These are phyloP conservation scores for Aspergillus alliaceus DNA, from an alignment of 2,329 filamentous ascomycete genomes.

Conservation along the genomic window DNA sequence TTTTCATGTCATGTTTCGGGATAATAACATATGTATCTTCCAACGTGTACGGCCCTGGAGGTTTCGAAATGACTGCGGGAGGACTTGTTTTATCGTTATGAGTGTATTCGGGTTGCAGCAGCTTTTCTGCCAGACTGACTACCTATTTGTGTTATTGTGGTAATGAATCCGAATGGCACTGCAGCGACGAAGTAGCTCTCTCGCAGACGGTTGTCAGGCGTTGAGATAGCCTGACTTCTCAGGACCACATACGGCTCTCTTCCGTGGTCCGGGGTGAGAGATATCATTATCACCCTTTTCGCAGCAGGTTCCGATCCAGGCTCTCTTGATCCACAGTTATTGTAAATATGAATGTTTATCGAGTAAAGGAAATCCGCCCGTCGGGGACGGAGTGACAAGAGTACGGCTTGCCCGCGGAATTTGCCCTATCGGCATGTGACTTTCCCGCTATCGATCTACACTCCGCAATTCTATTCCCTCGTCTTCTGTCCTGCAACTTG, in stretches of 20 bases:
- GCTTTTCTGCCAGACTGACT: neutral
- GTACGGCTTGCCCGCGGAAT: constrained; percentile 19
- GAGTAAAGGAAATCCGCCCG: neutral
- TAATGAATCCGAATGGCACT: neutral
- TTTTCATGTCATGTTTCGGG: too few relatives aligned
- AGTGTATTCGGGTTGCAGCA: neutral
- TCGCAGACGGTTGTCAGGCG: neutral
- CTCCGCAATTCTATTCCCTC: neutral
- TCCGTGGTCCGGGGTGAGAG: neutral
- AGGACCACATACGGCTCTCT: neutral
- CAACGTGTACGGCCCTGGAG: neutral
- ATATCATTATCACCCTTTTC: neutral
- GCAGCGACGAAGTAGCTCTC: neutral
- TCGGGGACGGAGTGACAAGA: neutral
- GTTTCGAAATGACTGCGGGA: neutral
- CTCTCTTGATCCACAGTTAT: neutral
- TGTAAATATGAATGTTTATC: too few relatives aligned
- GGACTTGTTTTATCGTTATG: neutral
- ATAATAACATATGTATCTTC: neutral
- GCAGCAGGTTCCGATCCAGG: neutral
- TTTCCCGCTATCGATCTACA: constrained; percentile 29
- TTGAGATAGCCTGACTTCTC: neutral
- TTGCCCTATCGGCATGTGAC: constrained; percentile 39
- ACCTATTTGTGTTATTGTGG: neutral
- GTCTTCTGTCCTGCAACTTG: neutral